Evolutionary conservation across 2,329 filamentous ascomycete species (phyloP).

Genomic region (Colletotrichum acutatum): DNA sequence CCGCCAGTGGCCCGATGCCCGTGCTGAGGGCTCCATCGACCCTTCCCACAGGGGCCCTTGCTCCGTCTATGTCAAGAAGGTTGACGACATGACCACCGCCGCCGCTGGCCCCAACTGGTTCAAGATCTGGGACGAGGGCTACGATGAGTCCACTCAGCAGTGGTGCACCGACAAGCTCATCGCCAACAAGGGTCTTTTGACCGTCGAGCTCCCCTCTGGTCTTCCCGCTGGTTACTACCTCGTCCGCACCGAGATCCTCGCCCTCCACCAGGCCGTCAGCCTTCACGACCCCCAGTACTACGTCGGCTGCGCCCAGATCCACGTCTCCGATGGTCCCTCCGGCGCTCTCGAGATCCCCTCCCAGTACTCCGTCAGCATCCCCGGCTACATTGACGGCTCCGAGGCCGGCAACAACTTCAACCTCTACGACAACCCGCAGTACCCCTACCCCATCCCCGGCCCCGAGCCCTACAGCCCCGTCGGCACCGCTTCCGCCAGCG

Average conservation of each 20-base stretch:
- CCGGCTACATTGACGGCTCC: slow-evolving; percentile 68
- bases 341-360: slow-evolving; percentile 59
- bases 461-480: slow-evolving; percentile 63
- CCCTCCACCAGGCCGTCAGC: slow-evolving; percentile 70
- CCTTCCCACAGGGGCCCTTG: slow-evolving; percentile 74
- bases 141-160: slow-evolving; percentile 62
- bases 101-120: slow-evolving; percentile 78
- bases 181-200: slow-evolving; percentile 70
- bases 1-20: slow-evolving; percentile 68
- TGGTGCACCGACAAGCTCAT: slow-evolving; percentile 81
- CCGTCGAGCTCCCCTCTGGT: slow-evolving; percentile 68
- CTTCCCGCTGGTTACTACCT: slow-evolving; percentile 76
- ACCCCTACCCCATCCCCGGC: slow-evolving; percentile 69
- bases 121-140: slow-evolving; percentile 80
- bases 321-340: slow-evolving; percentile 60
- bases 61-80: slow-evolving; percentile 78
- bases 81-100: slow-evolving; percentile 63
- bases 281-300: slow-evolving; percentile 76
- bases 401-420: slow-evolving; percentile 71
- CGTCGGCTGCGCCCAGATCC: slow-evolving; percentile 77
- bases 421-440: slow-evolving; percentile 65
- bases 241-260: slow-evolving; percentile 76
- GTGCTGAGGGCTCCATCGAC: slow-evolving; percentile 67
- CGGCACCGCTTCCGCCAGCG: slow-evolving; percentile 12
- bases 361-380: slow-evolving; percentile 69